Base-by-base conservation (phyloP, 2,329 filamentous ascomycete species). In the Daldinia eschscholtzii region DNA sequence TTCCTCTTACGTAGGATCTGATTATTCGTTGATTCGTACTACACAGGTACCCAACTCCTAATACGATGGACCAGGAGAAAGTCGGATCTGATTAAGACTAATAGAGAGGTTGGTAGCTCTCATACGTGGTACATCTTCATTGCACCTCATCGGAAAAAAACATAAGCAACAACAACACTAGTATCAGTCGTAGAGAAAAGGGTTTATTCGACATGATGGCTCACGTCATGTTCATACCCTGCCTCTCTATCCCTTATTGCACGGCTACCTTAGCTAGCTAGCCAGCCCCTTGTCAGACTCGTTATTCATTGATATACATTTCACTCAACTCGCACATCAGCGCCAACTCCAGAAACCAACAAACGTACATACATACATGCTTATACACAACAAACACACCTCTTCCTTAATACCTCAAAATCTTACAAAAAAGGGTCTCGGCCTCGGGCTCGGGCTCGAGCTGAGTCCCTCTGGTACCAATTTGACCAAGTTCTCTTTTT, bases 181-280 rank as follows among this genome's bases (percentile, higher is more conserved):
- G 44, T 2, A 48, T 26, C 20, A 7, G 26, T 52, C 26, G 12
- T 52, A n/a, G 46, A 37, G 52, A 39, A 55, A 15, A 23, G 37
- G n/a, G 28, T 23, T 57, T 26, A 65, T 65, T 65, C 30, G 28
- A 44, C 57, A 50, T 35, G 48, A 60, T 65, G 20, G 48, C 57
- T 56, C 62, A 56, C 57, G 50, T 26, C 37, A n/a, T n/a, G n/a
- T n/a, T n/a, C n/a, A 55, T 60, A 50, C n/a, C 4, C 37, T 18
- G 26, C 26, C 55, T 57, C 12, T 33, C 33, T 39, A 35, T 30
- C 35, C 30, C n/a, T 37, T 23, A 52, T 7, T 55, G 52, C 52
- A 23, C 30, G 23, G n/a, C 30, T 35, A 35, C 33, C 33, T 35
- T 28, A 53, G 9, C 48, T 15, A 52, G 13, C 23, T 23, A 33